Conservation (phyloP, 2,329 filamentous ascomycete species). For the Colletotrichum ledebouriae region DNA sequence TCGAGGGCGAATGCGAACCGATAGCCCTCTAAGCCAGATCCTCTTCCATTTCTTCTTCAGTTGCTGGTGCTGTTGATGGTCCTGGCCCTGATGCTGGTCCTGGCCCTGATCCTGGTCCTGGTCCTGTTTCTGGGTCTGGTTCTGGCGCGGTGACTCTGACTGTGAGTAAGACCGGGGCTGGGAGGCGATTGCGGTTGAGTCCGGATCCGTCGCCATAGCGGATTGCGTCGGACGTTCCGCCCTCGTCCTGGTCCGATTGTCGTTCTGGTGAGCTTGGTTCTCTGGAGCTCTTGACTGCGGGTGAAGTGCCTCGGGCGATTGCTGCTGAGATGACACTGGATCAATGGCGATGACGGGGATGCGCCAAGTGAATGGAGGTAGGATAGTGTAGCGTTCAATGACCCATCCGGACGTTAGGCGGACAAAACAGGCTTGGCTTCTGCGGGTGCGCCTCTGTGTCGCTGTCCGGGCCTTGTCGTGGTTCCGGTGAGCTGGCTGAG, state of each 20-base stretch:
- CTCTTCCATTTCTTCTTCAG: constrained; percentile 37
- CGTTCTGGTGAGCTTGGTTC: not conserved
- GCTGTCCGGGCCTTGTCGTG: not conserved
- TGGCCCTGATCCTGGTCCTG: constrained; percentile 7
- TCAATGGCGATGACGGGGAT: not conserved
- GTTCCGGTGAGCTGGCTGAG: not conserved
- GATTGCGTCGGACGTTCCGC: constrained; percentile 25
- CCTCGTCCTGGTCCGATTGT: constrained; percentile 19
- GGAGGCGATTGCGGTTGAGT: constrained; percentile 7
- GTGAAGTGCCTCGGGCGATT: not conserved
- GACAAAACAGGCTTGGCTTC: not conserved
- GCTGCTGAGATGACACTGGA: not conserved
- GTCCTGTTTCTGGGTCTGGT: not conserved
- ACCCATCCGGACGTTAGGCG: not conserved
- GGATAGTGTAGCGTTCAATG: constrained; percentile 4
- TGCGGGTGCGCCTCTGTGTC: constrained; percentile 3
- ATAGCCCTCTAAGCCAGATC: constrained; percentile 31
- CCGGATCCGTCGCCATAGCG: constrained; percentile 34
- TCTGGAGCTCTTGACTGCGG: not conserved
- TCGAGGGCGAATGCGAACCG: constrained; percentile 37
- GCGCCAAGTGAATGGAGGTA: constrained; percentile 9
- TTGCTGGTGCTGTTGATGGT: constrained; percentile 27
- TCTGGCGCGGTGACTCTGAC: not conserved
- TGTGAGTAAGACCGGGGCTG: not conserved
- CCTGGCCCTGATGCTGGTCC: constrained; percentile 1